These are phyloP conservation scores for Myriosclerotinia duriaeana DNA, from an alignment of 2,329 filamentous ascomycete species.

Conservation along the genomic window DNA sequence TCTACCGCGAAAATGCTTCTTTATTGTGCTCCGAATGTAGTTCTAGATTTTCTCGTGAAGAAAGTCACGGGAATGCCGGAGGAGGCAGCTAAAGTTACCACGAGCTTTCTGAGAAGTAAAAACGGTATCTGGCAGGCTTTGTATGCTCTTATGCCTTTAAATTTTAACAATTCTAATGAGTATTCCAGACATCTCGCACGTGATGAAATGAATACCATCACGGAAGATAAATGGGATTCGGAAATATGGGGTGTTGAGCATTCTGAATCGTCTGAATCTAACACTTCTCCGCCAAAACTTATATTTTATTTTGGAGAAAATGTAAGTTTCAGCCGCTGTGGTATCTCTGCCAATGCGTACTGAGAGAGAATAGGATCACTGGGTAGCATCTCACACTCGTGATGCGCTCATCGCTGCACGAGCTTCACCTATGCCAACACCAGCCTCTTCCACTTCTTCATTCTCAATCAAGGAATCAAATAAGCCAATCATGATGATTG, in stretches of 20 bases:
- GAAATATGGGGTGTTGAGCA: conserved; percentile 56
- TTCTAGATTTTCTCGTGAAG: conserved; percentile 48
- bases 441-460: conserved; percentile 40
- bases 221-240: conserved; percentile 58
- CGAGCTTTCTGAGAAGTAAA: conserved; percentile 54
- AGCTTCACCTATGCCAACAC: conserved; percentile 36
- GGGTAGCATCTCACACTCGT: conserved; percentile 57
- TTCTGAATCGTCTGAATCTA: conserved; percentile 29
- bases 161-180: conserved; percentile 16
- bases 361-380: conserved; percentile 50
- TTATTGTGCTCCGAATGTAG: conserved; percentile 43
- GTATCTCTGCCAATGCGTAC: background rate
- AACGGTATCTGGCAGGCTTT: conserved; percentile 61
- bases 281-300: conserved; percentile 47
- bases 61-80: conserved; percentile 50
- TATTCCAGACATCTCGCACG: conserved; percentile 49
- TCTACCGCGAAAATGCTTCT: conserved; percentile 42
- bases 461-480: background rate
- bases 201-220: conserved; percentile 60
- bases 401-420: conserved; percentile 55
- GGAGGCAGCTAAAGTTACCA: conserved; percentile 51
- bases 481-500: conserved; percentile 42
- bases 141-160: conserved; percentile 21
- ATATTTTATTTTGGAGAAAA: conserved; percentile 59
- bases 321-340: conserved; percentile 26